Base-by-base conservation (phyloP, 2,329 filamentous ascomycete species). In the Calonectria naviculata region DNA sequence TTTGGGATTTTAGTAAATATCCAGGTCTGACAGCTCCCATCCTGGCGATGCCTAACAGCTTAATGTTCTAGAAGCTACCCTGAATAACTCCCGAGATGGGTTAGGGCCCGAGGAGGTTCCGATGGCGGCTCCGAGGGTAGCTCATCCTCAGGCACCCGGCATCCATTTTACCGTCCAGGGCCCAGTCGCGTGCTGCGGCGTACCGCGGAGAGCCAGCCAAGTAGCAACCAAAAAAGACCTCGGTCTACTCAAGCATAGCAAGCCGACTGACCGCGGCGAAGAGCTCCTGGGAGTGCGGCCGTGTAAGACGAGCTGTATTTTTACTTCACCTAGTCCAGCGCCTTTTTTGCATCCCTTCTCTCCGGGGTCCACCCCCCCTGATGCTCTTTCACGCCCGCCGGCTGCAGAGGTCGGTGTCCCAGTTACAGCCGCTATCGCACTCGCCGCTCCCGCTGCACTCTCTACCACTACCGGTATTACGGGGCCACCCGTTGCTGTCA, bases 191-290 rank as follows among this genome's bases (percentile, higher is more conserved):
- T 29, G 38, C 24, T 61, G 3, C n/a, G 34, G 3, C n/a, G 34
- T 61, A 24, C 56, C 65, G 47, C 60, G 71, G 67, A 21, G 28
- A 17, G 21, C 60, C 58, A 24, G 47, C 61, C 62, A 64, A 46
- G 41, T n/a, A 29, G 61, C 31, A 36, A n/a, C n/a, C 24, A 47
- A 34, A 66, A 74, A 68, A 67, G 74, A 78, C 76, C 76, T 75
- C 73, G 76, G 76, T 71, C 61, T 70, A 56, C 56, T 70, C 49
- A 62, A 71, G 52, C 60, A 70, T 60, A 60, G 38, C 74, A 68
- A 78, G 76, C 76, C 76, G 76, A 78, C 63, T 70, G 60, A 74
- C 76, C 76, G 76, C 74, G 75, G 76, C 58, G 67, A 68, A 56
- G 52, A 26, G 42, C 8, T 9, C 49, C 71, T 61, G 56, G 62